A percentile compares a stretch with the other conserved stretches of the same genome.
phyloP scores from a whole-genome alignment of 2,329 filamentous ascomycete genomes.

The Coniochaeta ligniaria region DNA sequence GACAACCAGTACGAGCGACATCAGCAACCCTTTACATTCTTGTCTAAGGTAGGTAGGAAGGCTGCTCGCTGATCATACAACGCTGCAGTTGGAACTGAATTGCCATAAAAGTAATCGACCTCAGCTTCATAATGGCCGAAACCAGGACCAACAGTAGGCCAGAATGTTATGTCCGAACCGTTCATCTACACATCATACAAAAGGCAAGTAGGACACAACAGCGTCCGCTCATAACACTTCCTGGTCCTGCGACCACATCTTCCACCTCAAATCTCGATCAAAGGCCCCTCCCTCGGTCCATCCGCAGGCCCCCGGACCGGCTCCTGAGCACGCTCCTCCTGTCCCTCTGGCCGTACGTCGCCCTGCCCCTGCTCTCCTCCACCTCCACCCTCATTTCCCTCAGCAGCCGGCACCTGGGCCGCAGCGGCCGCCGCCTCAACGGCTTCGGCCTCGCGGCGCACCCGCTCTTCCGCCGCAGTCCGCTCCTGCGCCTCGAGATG shows the following conservation, averaged over 20 bases:
- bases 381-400: background rate
- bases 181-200: background rate
- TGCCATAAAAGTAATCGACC: background rate
- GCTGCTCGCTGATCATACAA: background rate
- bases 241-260: background rate
- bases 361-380: background rate
- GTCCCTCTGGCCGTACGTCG: background rate
- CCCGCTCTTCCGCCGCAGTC: slow-evolving; percentile 33
- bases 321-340: background rate
- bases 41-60: background rate
- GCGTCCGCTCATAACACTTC: background rate
- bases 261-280: background rate
- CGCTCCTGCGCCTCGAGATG: slow-evolving; percentile 46
- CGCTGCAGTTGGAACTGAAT: background rate
- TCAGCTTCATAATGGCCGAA: background rate
- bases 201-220: background rate
- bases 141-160: background rate
- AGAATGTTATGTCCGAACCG: background rate
- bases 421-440: slow-evolving; percentile 10
- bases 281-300: background rate
- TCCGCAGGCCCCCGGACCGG: background rate
- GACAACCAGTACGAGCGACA: background rate
- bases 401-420: background rate
- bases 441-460: slow-evolving; percentile 31
- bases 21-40: background rate